Evolutionary conservation across 2,329 filamentous ascomycete species (phyloP).

Genomic region (Verticillium isaacii): DNA sequence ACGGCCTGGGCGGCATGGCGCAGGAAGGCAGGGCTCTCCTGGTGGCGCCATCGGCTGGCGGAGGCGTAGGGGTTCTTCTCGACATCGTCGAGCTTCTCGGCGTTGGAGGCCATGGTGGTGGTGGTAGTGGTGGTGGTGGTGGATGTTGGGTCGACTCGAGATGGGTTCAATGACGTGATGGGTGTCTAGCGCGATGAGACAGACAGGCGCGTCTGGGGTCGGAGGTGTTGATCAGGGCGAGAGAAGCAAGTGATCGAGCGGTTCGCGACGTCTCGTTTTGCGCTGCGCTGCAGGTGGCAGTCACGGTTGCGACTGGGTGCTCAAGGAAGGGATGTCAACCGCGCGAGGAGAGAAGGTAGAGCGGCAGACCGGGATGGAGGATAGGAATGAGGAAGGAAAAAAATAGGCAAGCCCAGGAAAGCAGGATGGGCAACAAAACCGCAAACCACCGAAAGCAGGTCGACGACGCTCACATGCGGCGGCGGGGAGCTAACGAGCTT

Average conservation of each 20-base stretch:
- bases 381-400: neutral
- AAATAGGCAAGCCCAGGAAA: neutral
- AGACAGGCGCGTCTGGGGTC: neutral
- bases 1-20: constrained; percentile 34
- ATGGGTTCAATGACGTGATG: neutral
- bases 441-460: neutral
- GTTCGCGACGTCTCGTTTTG: neutral
- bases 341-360: neutral
- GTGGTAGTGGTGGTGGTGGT: neutral
- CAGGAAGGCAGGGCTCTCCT: constrained; percentile 54
- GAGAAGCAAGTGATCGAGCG: neutral
- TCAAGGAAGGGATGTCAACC: neutral
- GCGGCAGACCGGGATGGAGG: neutral
- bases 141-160: neutral
- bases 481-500: neutral
- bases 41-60: constrained; percentile 56
- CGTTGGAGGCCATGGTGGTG: constrained; percentile 17
- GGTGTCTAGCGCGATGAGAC: neutral
- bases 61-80: constrained; percentile 51
- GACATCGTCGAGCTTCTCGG: constrained; percentile 23
- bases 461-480: neutral
- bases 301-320: neutral
- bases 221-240: neutral
- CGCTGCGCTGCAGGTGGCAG: neutral
- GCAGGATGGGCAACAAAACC: neutral